Evolutionary conservation across 176 grass and related monocot genomes (phyloP).

Genomic region (Olyra latifolia): DNA sequence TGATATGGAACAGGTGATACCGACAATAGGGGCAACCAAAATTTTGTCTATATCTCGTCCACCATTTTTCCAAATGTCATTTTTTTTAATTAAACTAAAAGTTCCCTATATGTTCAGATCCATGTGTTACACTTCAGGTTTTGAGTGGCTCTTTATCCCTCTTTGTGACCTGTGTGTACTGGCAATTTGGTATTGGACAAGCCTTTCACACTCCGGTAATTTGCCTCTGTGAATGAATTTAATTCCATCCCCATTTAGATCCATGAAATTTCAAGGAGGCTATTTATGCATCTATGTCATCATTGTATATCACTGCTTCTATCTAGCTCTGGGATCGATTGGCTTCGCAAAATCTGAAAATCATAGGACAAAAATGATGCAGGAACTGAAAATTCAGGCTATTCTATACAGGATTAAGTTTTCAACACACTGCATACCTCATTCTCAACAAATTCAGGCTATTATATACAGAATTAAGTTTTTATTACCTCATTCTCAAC

Average conservation of each 20-base stretch:
- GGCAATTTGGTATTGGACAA: not conserved
- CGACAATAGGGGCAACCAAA: not conserved
- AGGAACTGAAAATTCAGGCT: not conserved
- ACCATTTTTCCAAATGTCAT: not conserved
- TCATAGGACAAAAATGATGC: not conserved
- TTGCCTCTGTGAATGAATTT: not conserved
- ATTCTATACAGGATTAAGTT: not conserved
- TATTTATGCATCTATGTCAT: not conserved
- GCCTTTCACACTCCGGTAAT: not conserved
- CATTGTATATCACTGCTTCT: not conserved
- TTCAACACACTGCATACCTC: conserved; percentile 49
- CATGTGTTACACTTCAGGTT: not conserved
- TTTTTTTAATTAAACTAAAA: not conserved
- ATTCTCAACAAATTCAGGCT: conserved; percentile 24
- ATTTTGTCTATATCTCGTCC: conserved; percentile 21
- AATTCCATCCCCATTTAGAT: not conserved
- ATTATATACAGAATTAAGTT: not conserved
- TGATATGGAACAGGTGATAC: not conserved
- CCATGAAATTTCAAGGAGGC: not conserved
- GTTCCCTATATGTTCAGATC: conserved; percentile 24
- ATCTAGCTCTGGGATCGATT: not conserved
- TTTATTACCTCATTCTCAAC: conserved; percentile 63
- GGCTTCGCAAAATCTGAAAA: not conserved
- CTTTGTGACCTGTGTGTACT: not conserved
- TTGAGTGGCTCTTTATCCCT: not conserved